A percentile compares a stretch with the other conserved stretches of the same genome.
Conservation (phyloP, 1,284 basidiomycete species). For the Mycocalia duriaeana region DNA sequence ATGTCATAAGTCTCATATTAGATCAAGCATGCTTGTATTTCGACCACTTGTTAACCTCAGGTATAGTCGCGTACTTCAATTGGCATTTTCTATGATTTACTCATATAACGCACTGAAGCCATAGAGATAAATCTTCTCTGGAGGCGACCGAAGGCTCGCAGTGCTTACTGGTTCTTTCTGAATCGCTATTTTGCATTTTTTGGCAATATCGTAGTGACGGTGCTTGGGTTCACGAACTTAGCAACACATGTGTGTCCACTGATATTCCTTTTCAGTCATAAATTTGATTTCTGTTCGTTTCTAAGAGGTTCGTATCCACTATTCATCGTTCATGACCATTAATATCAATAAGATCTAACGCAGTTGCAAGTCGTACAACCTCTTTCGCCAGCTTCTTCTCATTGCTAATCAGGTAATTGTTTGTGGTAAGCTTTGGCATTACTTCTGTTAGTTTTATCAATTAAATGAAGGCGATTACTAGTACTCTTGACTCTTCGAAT, state of each 20-base stretch:
- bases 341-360: neutral
- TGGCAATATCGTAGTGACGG: constrained; percentile 27
- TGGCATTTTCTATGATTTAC: neutral
- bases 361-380: constrained; percentile 26
- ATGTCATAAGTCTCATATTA: too few relatives aligned
- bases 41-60: constrained; percentile 31
- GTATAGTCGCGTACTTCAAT: constrained; percentile 20
- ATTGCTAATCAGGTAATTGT: constrained; percentile 36
- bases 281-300: constrained; percentile 1
- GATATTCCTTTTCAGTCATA: neutral
- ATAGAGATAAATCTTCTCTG: constrained; percentile 36
- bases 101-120: neutral
- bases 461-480: too few relatives aligned
- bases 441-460: too few relatives aligned
- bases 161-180: constrained; percentile 37
- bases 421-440: constrained; percentile 28
- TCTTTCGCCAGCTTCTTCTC: constrained; percentile 34
- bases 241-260: constrained; percentile 1
- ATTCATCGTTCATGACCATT: neutral
- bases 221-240: constrained; percentile 25
- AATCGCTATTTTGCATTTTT: constrained; percentile 40
- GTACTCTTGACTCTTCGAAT: constrained; percentile 35
- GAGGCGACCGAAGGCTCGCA: constrained; percentile 29
- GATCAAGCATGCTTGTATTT: constrained; percentile 31
- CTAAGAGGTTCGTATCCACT: constrained; percentile 14